These are phyloP conservation scores for Chlorella sp. DNA, from an alignment of 139 green algal genomes.

Conservation along the genomic window DNA sequence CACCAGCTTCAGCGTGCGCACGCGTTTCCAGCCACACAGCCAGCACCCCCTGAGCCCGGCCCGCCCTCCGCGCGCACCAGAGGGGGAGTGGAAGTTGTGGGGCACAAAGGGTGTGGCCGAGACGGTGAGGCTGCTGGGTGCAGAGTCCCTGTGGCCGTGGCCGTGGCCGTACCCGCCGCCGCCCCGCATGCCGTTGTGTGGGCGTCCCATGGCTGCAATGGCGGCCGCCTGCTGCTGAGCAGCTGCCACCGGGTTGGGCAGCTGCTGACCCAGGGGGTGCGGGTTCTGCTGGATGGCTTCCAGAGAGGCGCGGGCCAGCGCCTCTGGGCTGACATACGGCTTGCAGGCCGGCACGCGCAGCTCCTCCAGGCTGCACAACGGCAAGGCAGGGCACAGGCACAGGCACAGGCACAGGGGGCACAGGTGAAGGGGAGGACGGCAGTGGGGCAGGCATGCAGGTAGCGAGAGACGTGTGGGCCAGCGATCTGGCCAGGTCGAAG, in stretches of 20 bases:
- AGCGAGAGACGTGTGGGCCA: too few relatives aligned
- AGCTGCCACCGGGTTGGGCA: constrained; percentile 28
- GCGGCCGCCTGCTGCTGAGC: constrained; percentile 37
- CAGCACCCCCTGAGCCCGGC: background rate
- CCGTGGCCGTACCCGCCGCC: background rate
- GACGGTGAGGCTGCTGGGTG: background rate
- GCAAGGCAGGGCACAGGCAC: background rate
- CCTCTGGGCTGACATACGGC: constrained; percentile 47
- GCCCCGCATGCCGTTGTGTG: background rate
- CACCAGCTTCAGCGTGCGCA: background rate
- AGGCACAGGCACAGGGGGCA: background rate
- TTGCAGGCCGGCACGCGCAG: constrained; percentile 46
- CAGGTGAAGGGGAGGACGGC: background rate
- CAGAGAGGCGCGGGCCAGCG: constrained; percentile 47
- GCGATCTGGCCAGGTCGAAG: background rate
- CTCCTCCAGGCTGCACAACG: constrained; percentile 30
- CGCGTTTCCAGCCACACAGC: background rate
- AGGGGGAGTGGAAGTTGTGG: background rate
- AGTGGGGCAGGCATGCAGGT: background rate
- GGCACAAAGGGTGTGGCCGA: background rate
- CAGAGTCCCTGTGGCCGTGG: background rate
- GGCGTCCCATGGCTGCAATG: constrained; percentile 22
- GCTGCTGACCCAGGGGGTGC: constrained; percentile 42
- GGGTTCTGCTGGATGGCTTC: constrained; percentile 53
- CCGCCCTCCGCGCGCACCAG: background rate